Conservation (phyloP, 495 filamentous ascomycete species). For the Xylaria flabelliformis region DNA sequence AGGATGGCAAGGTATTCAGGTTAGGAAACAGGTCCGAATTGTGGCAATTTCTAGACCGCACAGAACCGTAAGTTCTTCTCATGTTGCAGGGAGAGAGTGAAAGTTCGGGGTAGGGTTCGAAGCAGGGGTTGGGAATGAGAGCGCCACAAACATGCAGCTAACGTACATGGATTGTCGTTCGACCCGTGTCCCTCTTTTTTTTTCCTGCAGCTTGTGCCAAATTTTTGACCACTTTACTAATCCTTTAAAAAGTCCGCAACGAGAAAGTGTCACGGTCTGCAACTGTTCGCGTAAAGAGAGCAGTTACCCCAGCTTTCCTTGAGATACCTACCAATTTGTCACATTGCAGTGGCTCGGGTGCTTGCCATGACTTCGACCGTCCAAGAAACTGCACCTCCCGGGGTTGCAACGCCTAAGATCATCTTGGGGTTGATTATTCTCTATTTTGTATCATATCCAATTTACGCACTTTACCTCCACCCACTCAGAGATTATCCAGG, state of each 20-base stretch:
- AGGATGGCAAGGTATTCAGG: slow-evolving; percentile 9
- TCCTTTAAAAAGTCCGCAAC: background rate
- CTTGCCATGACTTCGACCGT: slow-evolving; percentile 13
- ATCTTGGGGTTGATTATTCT: slow-evolving; percentile 4
- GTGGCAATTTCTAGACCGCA: background rate
- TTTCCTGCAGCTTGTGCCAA: background rate
- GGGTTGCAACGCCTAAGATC: background rate
- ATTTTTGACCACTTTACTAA: background rate
- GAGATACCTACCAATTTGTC: slow-evolving; percentile 1
- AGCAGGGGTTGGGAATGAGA: slow-evolving; percentile 1
- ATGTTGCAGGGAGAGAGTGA: background rate
- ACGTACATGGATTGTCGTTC: slow-evolving; percentile 2
- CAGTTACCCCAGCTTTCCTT: background rate
- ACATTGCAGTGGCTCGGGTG: background rate
- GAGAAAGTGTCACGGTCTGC: background rate
- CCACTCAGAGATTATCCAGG: slow-evolving; percentile 30
- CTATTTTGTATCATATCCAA: slow-evolving; percentile 18
- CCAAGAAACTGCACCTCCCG: background rate
- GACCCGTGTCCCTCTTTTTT: background rate
- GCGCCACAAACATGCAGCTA: slow-evolving; percentile 1
- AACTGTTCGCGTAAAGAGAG: slow-evolving; percentile 7
- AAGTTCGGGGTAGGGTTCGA: slow-evolving; percentile 5
- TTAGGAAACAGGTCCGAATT: slow-evolving; percentile 11
- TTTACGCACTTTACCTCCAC: slow-evolving; percentile 29
- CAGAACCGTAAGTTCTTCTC: background rate